A percentile compares a stretch with the other conserved stretches of the same genome.
Evolutionary conservation across 1,284 basidiomycete species (phyloP).

Genomic region (Trichosporon sp.): DNA sequence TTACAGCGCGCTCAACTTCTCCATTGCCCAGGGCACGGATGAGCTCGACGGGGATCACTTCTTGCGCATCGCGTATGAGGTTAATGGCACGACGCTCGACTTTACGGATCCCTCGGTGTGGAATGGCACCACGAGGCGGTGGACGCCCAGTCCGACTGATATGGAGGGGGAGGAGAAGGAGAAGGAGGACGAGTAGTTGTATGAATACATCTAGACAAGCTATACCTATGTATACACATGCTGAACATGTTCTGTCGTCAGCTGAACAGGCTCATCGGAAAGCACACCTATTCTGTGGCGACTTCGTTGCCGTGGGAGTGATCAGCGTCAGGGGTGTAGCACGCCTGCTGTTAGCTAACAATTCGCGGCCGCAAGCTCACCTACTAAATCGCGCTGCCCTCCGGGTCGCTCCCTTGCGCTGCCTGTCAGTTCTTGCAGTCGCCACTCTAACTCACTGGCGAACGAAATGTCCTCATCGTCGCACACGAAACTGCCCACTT

Average conservation of each 20-base stretch:
- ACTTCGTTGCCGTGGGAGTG: no score
- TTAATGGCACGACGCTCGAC: slow-evolving; percentile 40
- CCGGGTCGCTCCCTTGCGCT: slow-evolving; percentile 24
- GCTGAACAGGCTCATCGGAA: not conserved
- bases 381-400: slow-evolving; percentile 25
- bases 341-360: not conserved
- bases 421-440: slow-evolving; percentile 1
- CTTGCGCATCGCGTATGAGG: slow-evolving; percentile 42
- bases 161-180: not conserved
- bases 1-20: slow-evolving; percentile 29
- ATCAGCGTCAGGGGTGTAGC: no score
- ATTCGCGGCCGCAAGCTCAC: not conserved
- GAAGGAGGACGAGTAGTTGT: not conserved
- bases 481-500: slow-evolving; percentile 52
- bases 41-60: slow-evolving; percentile 38
- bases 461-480: slow-evolving; percentile 45
- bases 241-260: not conserved
- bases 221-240: slow-evolving; percentile 3
- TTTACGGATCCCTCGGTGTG: slow-evolving; percentile 37
- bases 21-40: slow-evolving; percentile 25
- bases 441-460: slow-evolving; percentile 31
- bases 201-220: not conserved
- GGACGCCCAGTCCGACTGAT: slow-evolving; percentile 16
- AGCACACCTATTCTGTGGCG: no score
- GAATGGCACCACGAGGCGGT: slow-evolving; percentile 24